A percentile compares a stretch with the other conserved stretches of the same genome.
Conservation (phyloP, 352 stramenopile species). For the Phytophthora pseudosyringae region DNA sequence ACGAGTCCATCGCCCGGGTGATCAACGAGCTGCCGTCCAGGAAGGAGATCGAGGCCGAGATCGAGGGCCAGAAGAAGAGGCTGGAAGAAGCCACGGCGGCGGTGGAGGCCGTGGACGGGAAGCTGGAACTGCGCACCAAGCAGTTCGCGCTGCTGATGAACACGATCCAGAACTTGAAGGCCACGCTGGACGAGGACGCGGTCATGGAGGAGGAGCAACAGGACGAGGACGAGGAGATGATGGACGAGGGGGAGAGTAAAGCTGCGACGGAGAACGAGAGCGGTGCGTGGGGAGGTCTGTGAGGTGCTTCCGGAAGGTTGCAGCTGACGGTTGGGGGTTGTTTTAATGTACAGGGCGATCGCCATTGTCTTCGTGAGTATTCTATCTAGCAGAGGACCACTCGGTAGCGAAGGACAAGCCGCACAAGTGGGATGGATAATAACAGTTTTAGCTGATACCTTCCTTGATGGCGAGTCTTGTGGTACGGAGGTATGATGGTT, state of each 20-base stretch:
- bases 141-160: slow-evolving; percentile 84
- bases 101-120: slow-evolving; percentile 61
- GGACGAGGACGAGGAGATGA: slow-evolving; percentile 81
- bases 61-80: slow-evolving; percentile 64
- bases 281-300: slow-evolving; percentile 18
- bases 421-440: slow-evolving; percentile 13
- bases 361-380: slow-evolving; percentile 29
- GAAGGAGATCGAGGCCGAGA: slow-evolving; percentile 62
- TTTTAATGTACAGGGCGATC: slow-evolving; percentile 19
- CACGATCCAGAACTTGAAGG: slow-evolving; percentile 87
- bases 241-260: slow-evolving; percentile 54
- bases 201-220: slow-evolving; percentile 70
- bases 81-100: slow-evolving; percentile 60
- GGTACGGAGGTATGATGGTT: too few relatives aligned
- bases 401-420: background rate
- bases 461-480: too few relatives aligned
- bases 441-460: background rate
- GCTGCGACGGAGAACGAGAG: slow-evolving; percentile 16
- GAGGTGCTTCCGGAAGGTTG: background rate
- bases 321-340: background rate
- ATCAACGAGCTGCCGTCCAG: slow-evolving; percentile 85
- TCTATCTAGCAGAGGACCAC: background rate
- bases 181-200: slow-evolving; percentile 75
- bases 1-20: slow-evolving; percentile 84
- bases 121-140: slow-evolving; percentile 75